Conservation (phyloP, 1,284 basidiomycete genomes). For the Melampsora larici-populina region DNA sequence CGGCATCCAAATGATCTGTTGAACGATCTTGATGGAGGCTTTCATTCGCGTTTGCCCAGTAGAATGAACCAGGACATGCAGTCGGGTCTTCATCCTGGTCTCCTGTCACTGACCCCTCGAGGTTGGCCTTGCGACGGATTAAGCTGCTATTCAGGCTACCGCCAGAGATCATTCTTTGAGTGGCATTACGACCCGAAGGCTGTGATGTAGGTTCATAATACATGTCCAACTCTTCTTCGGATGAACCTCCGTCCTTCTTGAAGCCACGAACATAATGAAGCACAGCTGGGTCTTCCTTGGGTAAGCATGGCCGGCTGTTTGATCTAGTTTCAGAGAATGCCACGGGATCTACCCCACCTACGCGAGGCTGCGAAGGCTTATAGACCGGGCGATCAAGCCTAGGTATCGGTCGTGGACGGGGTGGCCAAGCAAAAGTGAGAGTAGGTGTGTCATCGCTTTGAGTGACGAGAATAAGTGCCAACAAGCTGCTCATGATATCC, state of each 20-base stretch:
- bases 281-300: conserved; percentile 3
- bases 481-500: conserved; percentile 17
- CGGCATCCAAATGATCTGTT: background rate
- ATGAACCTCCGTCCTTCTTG: conserved; percentile 3
- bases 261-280: conserved; percentile 5
- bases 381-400: conserved; percentile 39
- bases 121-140: background rate
- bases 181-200: background rate
- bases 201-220: background rate
- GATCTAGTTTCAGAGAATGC: conserved; percentile 10
- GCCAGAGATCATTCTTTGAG: background rate
- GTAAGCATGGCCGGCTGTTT: background rate
- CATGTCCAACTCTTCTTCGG: background rate
- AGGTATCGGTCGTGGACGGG: conserved; percentile 27
- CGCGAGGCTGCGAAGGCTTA: conserved; percentile 20
- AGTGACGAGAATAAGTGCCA: conserved; percentile 32
- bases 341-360: conserved; percentile 14
- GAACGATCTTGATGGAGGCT: background rate
- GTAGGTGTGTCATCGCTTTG: conserved; percentile 39
- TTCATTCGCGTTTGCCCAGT: conserved; percentile 12
- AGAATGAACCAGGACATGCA: conserved; percentile 7
- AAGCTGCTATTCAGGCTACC: background rate
- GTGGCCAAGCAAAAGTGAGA: conserved; percentile 40
- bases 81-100: conserved; percentile 17
- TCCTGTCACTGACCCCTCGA: background rate